Evolutionary conservation across 345 rosid genomes (phyloP), one percentile per base, ranked within the genome.

Genomic region (Draba incana): DNA sequence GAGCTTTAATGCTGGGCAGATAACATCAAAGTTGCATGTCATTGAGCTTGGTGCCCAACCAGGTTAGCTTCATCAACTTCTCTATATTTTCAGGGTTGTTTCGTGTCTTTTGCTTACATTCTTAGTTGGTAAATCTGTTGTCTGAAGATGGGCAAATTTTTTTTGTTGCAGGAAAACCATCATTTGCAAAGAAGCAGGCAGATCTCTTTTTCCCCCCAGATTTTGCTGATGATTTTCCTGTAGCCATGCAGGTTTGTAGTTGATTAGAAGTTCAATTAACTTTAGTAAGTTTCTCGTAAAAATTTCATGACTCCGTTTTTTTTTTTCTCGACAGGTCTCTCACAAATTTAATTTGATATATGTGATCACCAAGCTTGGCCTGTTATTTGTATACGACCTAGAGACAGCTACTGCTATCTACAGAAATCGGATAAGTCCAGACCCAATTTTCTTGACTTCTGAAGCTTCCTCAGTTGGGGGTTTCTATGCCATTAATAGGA

Each of bases 151-250:
- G 35, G 47, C 7, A 45, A 28, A 6, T 23, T 54, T 52, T 38
- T 25, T 54, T 37, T 30, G 69, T 57, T 45, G 74, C 86, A 93
- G 99, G 99, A 68, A 95, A 92, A 67, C 89, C 98, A 51, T 85
- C 99, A 24, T 92, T 89, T 76, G 58, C 96, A 10, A 94, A 94
- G 86, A 94, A 92, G 76, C 97, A 92, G 81, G 97, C 99, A 14
- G 99, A 94, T 83, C 98, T 94, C 50, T 94, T 94, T 84, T 94
- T 94, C 57, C 99, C 99, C 25, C 99, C 99, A 41, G 99, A 95
- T 81, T 95, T 95, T 81, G 96, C 91, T 38, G 99, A 94, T 70
- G 99, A 94, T 72, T 94, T 94, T 70, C 99, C 99, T 44, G 98
- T 94, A 39, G 97, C 99, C 48, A 94, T 94, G 99, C 98, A 94